Evolutionary conservation across 2,329 filamentous ascomycete genomes (phyloP).

Genomic region (Rasamsonia emersonii): DNA sequence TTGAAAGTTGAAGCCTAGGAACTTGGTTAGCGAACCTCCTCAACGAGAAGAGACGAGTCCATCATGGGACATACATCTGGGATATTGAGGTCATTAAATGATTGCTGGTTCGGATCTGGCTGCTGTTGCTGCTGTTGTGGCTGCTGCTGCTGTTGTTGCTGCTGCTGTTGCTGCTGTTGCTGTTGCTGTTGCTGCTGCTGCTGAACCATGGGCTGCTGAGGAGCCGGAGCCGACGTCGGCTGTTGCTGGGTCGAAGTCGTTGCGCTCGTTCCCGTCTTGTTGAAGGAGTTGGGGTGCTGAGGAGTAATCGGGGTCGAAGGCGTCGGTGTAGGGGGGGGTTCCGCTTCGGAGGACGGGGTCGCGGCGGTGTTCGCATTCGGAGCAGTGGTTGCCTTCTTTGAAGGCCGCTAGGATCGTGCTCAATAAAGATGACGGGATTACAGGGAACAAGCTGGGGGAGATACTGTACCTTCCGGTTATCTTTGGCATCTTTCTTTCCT

Average conservation of each 20-base stretch:
- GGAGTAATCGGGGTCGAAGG: slow-evolving; percentile 43
- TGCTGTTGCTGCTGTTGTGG: too few species aligned
- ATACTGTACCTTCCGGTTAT: slow-evolving; percentile 43
- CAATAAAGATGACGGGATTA: slow-evolving; percentile 12
- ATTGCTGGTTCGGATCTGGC: slow-evolving; percentile 23
- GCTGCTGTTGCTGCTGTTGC: slow-evolving; percentile 24
- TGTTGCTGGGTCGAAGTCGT: slow-evolving; percentile 19
- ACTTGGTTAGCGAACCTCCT: slow-evolving; percentile 10
- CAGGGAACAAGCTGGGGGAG: slow-evolving; percentile 2
- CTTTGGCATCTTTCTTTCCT: slow-evolving; percentile 49
- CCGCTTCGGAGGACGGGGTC: slow-evolving; percentile 37
- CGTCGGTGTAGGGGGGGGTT: slow-evolving; percentile 40
- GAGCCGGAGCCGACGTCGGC: slow-evolving; percentile 28
- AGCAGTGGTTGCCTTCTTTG: slow-evolving; percentile 34
- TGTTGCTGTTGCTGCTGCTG: slow-evolving; percentile 25
- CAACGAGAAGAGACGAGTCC: background rate
- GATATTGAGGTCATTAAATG: slow-evolving; percentile 26
- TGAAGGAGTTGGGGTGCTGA: slow-evolving; percentile 38
- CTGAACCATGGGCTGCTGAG: slow-evolving; percentile 25
- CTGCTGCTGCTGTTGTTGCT: too few species aligned
- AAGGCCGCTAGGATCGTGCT: slow-evolving; percentile 25
- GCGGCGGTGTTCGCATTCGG: slow-evolving; percentile 33
- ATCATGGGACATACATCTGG: slow-evolving; percentile 29
- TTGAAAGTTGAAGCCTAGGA: slow-evolving; percentile 27
- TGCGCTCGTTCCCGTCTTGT: slow-evolving; percentile 29